phyloP scores from a whole-genome alignment of 1,284 basidiomycete species.

The Sanghuangporus baumii region DNA sequence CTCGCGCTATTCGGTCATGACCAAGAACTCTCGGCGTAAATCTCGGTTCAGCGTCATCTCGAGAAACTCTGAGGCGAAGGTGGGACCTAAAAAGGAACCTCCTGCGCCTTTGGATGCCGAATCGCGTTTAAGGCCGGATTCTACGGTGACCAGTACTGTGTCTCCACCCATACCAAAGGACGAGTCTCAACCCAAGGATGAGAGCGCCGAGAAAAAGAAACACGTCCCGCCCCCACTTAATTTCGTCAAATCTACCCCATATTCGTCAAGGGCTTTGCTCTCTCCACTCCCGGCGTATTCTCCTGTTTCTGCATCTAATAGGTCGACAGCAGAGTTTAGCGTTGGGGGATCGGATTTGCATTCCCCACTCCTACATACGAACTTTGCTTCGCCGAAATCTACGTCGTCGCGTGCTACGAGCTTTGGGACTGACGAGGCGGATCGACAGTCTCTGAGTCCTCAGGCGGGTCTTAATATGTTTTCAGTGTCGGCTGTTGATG shows the following conservation, averaged over 20 bases:
- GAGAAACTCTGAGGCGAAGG: neutral
- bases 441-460: conserved; percentile 2
- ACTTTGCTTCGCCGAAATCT: conserved; percentile 11
- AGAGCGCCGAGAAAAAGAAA: conserved; percentile 3
- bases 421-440: neutral
- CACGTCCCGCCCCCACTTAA: conserved; percentile 16
- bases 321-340: neutral
- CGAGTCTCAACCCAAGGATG: neutral
- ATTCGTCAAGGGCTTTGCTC: neutral
- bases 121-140: neutral
- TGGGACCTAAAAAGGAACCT: neutral
- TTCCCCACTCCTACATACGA: conserved; percentile 22
- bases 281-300: neutral
- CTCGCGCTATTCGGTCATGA: conserved; percentile 45
- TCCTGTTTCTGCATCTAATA: neutral
- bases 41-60: conserved; percentile 13
- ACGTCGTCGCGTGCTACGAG: conserved; percentile 12
- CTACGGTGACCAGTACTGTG: neutral
- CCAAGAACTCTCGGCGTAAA: conserved; percentile 17
- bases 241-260: conserved; percentile 4
- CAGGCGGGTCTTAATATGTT: neutral
- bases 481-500: neutral
- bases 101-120: conserved; percentile 8
- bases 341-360: conserved; percentile 1
- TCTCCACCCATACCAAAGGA: neutral